Conservation (phyloP, 768 basidiomycete genomes). For the Crassisporium funariophilum region DNA sequence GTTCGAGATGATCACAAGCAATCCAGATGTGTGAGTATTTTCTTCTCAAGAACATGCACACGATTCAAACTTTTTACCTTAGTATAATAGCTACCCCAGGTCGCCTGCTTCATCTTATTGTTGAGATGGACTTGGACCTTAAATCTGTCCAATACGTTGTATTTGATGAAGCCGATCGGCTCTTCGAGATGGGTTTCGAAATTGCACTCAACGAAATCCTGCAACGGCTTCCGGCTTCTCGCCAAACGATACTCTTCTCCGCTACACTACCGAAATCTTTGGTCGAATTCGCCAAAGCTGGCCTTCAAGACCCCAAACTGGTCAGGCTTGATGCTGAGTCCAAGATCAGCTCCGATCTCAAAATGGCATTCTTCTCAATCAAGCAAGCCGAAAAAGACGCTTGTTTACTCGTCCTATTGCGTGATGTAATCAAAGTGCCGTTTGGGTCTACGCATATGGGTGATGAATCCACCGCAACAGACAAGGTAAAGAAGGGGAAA, state of each 20-base stretch:
- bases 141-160: conserved; percentile 87
- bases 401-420: conserved; percentile 77
- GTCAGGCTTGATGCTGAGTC: conserved; percentile 96
- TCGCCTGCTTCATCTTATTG: conserved; percentile 91
- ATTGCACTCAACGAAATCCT: conserved; percentile 90
- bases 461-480: conserved; percentile 29
- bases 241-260: conserved; percentile 94
- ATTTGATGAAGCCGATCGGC: conserved; percentile 97
- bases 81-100: conserved; percentile 99
- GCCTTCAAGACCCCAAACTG: conserved; percentile 89
- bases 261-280: conserved; percentile 95
- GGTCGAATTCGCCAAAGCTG: conserved; percentile 98
- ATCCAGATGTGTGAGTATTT: conserved; percentile 87
- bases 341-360: conserved; percentile 92
- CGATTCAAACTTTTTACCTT: conserved; percentile 8
- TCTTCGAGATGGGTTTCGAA: conserved; percentile 99
- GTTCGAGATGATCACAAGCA: conserved; percentile 91
- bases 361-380: conserved; percentile 92
- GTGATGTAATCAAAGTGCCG: conserved; percentile 87
- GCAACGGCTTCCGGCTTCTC: conserved; percentile 78
- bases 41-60: conserved; percentile 10
- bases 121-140: conserved; percentile 95
- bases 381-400: conserved; percentile 96
- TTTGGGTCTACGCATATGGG: conserved; percentile 40
- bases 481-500: conserved; percentile 50